Evolutionary conservation across 371 early-diverging fungal genomes (phyloP), one percentile per base, ranked within the genome.

Genomic region (Mucor circinelloides): DNA sequence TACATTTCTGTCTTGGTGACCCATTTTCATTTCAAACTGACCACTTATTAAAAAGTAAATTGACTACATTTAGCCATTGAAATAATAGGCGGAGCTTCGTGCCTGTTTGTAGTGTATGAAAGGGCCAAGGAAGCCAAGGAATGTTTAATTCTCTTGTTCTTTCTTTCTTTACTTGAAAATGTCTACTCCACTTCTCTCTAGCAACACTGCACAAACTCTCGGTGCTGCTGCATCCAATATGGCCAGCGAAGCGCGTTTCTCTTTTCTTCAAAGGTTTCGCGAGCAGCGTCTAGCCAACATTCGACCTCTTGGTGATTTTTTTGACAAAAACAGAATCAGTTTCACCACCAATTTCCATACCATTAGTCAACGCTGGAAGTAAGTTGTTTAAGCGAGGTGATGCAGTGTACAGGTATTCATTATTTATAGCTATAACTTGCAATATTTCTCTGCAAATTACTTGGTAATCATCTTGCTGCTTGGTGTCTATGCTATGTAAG

Each of bases 401-500:
- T 12, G 5, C 3, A 15, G 17, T 3, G 5, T 15, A 31, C 58
- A n/a, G 28, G 25, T 27, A 44, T 30, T 57, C 2, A 59, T 68
- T 17, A 36, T 36, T 52, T 58, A 25, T 32, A 88, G 87, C 71
- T 87, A 87, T 61, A 90, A 89, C 69, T 67, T 89, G 52, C 78
- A 76, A 55, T 84, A 89, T 55, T 89, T 86, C 70, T 88, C 87
- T 58, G 83, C 85, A 68, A 90, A 90, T 74, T 90, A 90, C 64
- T 73, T 87, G 31, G 34, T 90, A 61, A 83, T 90, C 48, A 70
- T 90, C 60, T 44, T 88, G 19, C 80, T 74, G 28, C 74, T 90
- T 46, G 72, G 85, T 17, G 78, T 87, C 56, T 90, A 90, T 78
- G 83, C 85, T 27, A 58, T 90, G 90, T 90, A 86, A 71, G 84